Base-by-base conservation (phyloP, 176 grass and related monocot species). In the Oryza rufipogon region DNA sequence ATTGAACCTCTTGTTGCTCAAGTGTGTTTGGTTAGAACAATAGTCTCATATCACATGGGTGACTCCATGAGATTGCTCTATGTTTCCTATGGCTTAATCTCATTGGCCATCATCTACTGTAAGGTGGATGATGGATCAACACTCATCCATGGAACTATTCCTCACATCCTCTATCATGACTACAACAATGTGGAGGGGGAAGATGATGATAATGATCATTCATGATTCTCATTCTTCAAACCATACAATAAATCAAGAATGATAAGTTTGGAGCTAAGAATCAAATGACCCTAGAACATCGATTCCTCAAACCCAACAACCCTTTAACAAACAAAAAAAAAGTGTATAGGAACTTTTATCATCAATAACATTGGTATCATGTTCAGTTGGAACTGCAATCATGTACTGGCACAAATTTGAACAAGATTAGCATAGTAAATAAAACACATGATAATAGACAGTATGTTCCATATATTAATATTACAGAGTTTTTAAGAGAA, bases 401-500 rank as follows among this genome's bases (percentile, higher is more conserved):
- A 64, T 54, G 19, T 70, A 46, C 38, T 32, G 5, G 70, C 4
- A 67, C 10, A 76, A 11, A 77, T 47, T 75, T 67, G 38, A 47
- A 80, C 56, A 41, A 26, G 58, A 64, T n/a, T 28, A 65, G 36
- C 45, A 65, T 45, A 23, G 34, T 66, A 66, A 74, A 67, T 20
- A 34, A 49, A 70, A 64, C 19, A 56, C 14, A 45, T 19, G n/a
- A 44, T 70, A 6, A 33, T 42, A 33, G 48, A 67, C 42, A 79
- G 16, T 19, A 23, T 49, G 44, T 79, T 68, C n/a, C 74, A 47
- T 68, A 20, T 81, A 66, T 51, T 71, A 68, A 34, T 83, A 60
- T 60, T 70, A 75, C 17, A 74, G 45, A 80, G 68, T 76, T 38
- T 38, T 87, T 36, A 61, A 76, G 65, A 88, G 75, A 89, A 23